Base-by-base conservation (phyloP, 2,329 filamentous ascomycete genomes). In the Aspergillus felis region DNA sequence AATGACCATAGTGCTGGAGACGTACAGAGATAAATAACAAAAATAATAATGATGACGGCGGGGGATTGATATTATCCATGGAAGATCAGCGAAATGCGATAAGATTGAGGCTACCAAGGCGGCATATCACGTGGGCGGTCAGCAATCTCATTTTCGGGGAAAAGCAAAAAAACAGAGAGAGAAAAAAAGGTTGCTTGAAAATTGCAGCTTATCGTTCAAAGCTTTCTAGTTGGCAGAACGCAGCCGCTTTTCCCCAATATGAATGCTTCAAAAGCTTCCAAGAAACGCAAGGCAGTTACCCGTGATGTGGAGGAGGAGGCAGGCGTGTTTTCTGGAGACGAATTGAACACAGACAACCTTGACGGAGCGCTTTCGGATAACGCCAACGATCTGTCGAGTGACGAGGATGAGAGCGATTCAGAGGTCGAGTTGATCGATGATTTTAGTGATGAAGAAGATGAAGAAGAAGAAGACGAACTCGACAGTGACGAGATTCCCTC, bases 261-360 rank as follows among this genome's bases (percentile, higher is more conserved):
- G 74, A 66, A 69, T 59, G 61, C 65, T 55, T 64, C 65, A 62
- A 74, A 76, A 57, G 66, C 72, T 49, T 79, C 76, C 32, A 81
- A 83, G 71, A 90, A 90, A 79, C 84, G 87, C 63, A 90, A 89
- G 74, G 83, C 83, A 59, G 79, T 84, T 22, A 81, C 79, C 25
- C 78, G 79, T 32, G 83, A 85, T 64, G 75, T 79, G 20, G 76
- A 79, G 50, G 77, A 77, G 57, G 72, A 75, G 51, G 74, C 78
- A 14, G 78, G 82, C 60, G 73, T 79, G 2, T 80, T 81, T 57
- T 86, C 83, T 24, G 86, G 86, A 32, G 82, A 85, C 64, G 86
- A 88, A 64, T 82, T 88, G 65, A 72, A 73, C 58, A 67, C 71
- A 50, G 69, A 69, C 22, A 66, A 77, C 50, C 65, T 81, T 24